phyloP scores from a whole-genome alignment of 1,139 yeast species.

The Ogataea hybrid region DNA sequence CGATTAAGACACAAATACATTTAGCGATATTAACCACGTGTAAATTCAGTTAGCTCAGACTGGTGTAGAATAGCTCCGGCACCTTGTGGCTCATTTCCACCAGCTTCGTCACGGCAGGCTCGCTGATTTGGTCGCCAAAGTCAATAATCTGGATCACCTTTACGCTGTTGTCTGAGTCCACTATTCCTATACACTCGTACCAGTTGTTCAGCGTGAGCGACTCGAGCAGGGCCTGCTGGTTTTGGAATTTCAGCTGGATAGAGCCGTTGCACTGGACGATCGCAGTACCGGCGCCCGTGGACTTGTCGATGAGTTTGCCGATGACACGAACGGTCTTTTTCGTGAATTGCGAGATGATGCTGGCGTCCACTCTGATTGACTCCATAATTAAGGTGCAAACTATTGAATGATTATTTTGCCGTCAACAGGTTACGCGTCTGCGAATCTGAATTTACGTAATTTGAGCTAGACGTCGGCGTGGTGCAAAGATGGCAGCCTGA shows the following conservation, averaged over 20 bases:
- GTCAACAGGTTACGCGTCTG: conserved; percentile 8
- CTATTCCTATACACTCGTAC: conserved; percentile 38
- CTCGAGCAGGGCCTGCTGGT: conserved; percentile 15
- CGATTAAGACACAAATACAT: conserved; percentile 17
- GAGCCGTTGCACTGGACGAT: conserved; percentile 27
- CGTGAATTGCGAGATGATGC: conserved; percentile 29
- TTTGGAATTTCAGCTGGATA: conserved; percentile 21
- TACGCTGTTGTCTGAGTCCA: conserved; percentile 30
- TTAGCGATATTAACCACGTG: neutral
- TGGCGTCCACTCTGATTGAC: conserved; percentile 37
- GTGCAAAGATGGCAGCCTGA: conserved; percentile 8
- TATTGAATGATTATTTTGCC: neutral
- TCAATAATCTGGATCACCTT: conserved; percentile 34
- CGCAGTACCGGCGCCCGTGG: conserved; percentile 17
- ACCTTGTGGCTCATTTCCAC: conserved; percentile 33
- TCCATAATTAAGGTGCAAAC: conserved; percentile 23
- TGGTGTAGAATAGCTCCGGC: conserved; percentile 29
- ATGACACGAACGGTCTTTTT: conserved; percentile 36
- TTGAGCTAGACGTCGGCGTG: neutral
- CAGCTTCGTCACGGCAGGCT: conserved; percentile 34
- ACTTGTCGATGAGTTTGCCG: conserved; percentile 31
- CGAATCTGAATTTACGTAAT: neutral
- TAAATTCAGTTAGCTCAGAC: conserved; percentile 3
- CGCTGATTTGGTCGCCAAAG: conserved; percentile 35
- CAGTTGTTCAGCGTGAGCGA: conserved; percentile 28